Evolutionary conservation across 2,329 filamentous ascomycete species (phyloP), one percentile per base, ranked within the genome.

Genomic region (Cladosporium halotolerans): DNA sequence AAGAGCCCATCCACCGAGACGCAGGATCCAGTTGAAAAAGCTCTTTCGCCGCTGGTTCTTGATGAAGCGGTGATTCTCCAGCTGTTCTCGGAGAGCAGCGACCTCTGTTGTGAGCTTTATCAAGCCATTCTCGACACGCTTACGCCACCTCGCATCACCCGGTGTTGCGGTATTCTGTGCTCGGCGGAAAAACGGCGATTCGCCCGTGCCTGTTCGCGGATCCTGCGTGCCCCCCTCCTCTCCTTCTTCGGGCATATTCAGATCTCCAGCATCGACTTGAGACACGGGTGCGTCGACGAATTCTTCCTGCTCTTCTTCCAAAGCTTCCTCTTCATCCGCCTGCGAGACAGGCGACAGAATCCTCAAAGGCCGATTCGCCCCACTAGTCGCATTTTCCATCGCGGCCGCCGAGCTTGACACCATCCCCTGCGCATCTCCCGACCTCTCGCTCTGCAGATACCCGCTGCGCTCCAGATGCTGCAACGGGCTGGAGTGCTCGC

Each of bases 21-120:
- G 89, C 42, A 81, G 76, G 1, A 85, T 45, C 88, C 89, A 95
- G 1, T 83, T 79, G 45, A 82, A 78, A 19, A 87, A 69, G 51
- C 80, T 84, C 57, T 80, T 81, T 57, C 81, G 80, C 60, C 79
- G 84, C 60, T 80, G 81, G 14, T 81, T 79, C 57, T 81, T 80
- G 73, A 86, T 86, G 60, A 92, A 81, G 10, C 87, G 79, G 0
- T 88, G 84, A 0, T 83, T 80, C 51, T 89, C 86, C 60, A 97
- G 86, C 67, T 97, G 91, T 71, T 99, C 93, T 34, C 93, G 81
- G 57, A 97, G 72, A 0, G 93, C 93, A 1, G 93, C 91, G 32
- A 99, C 83, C 71, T 99, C 93, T 13, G 90, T 87, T 4, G 91
- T 95, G 73, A 97, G 84, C 62, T 90, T 88, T 53, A 92, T 88